Evolutionary conservation across 106 monocot species (phyloP), one percentile per base, ranked within the genome.

Genomic region (Ottelia alismoides): DNA sequence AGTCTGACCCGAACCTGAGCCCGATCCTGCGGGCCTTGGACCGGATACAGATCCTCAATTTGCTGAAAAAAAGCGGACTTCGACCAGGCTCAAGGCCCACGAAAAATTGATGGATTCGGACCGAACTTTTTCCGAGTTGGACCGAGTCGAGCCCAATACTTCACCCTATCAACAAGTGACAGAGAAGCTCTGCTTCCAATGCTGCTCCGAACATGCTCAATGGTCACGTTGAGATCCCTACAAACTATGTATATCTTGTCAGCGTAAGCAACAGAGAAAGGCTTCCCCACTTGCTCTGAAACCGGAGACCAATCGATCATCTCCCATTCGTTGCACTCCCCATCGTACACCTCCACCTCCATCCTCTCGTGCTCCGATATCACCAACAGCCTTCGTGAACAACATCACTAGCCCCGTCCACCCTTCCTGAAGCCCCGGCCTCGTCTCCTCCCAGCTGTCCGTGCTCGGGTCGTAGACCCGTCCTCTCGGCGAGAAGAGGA

Each of bases 401-500:
- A 7, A 92, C 81, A 1, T 60, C 73, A 16, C 85, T 71, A 28
- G 59, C 30, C 91, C 91, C 1, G 85, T 85, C 91, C 91, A 92
- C 11, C 91, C 91, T 68, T 92, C 91, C 19, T 85, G 72, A 67
- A 92, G 73, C 5, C 85, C 84, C 2, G 61, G 31, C 7, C 74
- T 47, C 91, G 85, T 78, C 0, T 50, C 28, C 57, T 78, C 84
- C 91, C 91, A 92, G 4, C 21, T 35, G 47, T 78, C 45, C 0
- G 51, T 55, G 29, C 32, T 73, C 0, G 85, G 78, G 49, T 92
- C 81, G 31, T 81, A 92, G 1, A 85, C 72, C 28, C 75, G 74
- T 5, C 91, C 91, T 30, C 81, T 78, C 0, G 91, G 91, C 0
- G 91, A 85, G 30, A 85, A 81, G 45, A 76, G 70, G 68, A 92